These are phyloP conservation scores for Lactifluus echinatus DNA, from an alignment of 768 basidiomycete species.

Conservation along the genomic window DNA sequence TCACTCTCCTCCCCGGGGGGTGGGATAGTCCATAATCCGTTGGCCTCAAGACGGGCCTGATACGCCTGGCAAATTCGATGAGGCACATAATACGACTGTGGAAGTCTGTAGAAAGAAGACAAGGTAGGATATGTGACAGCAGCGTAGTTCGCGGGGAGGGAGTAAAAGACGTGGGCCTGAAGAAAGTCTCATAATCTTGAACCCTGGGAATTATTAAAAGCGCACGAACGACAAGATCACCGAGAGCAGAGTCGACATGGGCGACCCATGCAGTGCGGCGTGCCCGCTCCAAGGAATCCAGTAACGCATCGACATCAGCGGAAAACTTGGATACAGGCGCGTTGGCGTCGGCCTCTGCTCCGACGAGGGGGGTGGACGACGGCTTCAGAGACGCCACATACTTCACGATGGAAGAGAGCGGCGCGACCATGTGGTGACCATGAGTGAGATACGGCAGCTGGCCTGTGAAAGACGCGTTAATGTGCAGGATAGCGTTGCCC, in stretches of 20 bases:
- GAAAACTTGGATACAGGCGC: slow-evolving; percentile 16
- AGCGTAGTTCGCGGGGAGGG: slow-evolving; percentile 53
- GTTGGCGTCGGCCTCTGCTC: slow-evolving; percentile 16
- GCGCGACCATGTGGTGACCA: slow-evolving; percentile 40
- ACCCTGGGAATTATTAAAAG: neutral
- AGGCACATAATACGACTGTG: slow-evolving; percentile 70
- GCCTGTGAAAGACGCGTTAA: slow-evolving; percentile 34
- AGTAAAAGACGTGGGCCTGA: slow-evolving; percentile 59
- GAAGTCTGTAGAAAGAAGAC: slow-evolving; percentile 49
- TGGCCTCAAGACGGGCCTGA: slow-evolving; percentile 48
- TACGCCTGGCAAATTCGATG: slow-evolving; percentile 49
- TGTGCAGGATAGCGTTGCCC: neutral
- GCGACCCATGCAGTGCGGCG: slow-evolving; percentile 54
- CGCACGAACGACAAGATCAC: slow-evolving; percentile 53
- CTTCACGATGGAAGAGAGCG: slow-evolving; percentile 53
- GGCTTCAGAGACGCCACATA: slow-evolving; percentile 49
- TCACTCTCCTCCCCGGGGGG: slow-evolving; percentile 33
- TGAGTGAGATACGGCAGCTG: slow-evolving; percentile 65
- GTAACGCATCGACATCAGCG: slow-evolving; percentile 40
- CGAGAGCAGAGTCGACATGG: slow-evolving; percentile 57
- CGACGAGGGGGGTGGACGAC: slow-evolving; percentile 25
- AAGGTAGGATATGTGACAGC: slow-evolving; percentile 46
- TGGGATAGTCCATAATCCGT: slow-evolving; percentile 51
- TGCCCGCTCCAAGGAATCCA: slow-evolving; percentile 41
- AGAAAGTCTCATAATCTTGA: slow-evolving; percentile 10